Conservation (phyloP, 129 eudicot species). For the Tagetes patula region DNA sequence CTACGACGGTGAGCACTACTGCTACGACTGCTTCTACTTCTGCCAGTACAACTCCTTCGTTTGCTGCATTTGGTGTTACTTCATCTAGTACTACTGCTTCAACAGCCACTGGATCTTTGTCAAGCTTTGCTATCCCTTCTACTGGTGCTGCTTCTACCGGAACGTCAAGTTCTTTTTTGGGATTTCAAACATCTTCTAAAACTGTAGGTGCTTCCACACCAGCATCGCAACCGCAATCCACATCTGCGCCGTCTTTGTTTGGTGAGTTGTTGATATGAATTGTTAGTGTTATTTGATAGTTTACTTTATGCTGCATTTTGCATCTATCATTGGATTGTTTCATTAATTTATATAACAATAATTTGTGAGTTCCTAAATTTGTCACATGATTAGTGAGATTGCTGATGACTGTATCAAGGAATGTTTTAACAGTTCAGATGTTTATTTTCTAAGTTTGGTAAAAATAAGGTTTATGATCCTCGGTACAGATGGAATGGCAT, state of each 20-base stretch:
- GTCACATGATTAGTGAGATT: neutral
- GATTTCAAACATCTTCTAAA: conserved; percentile 50
- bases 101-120: conserved; percentile 43
- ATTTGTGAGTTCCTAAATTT: neutral
- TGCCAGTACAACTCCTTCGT: conserved; percentile 22
- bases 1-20: conserved; percentile 41
- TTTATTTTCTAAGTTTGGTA: neutral
- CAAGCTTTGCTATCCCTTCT: conserved; percentile 42
- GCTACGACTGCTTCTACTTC: conserved; percentile 40
- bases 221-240: conserved; percentile 52
- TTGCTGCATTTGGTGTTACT: conserved; percentile 36
- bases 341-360: conserved; percentile 20
- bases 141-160: conserved; percentile 46
- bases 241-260: conserved; percentile 49
- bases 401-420: neutral
- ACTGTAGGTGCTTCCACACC: conserved; percentile 34
- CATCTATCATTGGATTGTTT: neutral
- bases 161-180: conserved; percentile 42
- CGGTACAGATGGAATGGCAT: neutral
- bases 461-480: neutral
- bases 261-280: conserved; percentile 41
- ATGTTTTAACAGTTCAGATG: neutral
- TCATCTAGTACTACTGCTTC: conserved; percentile 34
- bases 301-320: neutral
- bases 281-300: neutral